Conservation (phyloP, 78 protist species). For the slime mould (Dictyostelium discoideum) region DNA sequence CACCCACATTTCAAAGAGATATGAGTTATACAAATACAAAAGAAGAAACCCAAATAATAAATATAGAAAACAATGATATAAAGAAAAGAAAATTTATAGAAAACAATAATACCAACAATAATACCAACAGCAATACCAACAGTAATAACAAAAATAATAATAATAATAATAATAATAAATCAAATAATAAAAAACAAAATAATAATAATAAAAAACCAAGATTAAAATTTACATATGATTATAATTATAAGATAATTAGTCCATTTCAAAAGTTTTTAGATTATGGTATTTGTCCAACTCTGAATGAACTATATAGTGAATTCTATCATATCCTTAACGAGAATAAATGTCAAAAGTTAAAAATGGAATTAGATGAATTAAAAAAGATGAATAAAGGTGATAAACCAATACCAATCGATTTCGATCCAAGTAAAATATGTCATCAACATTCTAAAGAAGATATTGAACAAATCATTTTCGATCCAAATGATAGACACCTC, state of each 20-base stretch:
- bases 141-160: background rate
- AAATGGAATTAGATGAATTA: background rate
- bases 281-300: background rate
- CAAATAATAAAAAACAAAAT: background rate
- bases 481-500: background rate
- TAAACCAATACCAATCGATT: background rate
- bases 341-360: background rate
- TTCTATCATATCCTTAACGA: slow-evolving; percentile 43
- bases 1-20: background rate
- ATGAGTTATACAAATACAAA: background rate
- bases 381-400: background rate
- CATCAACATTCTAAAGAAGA: slow-evolving; percentile 34
- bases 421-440: background rate
- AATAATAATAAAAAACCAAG: slow-evolving; percentile 3
- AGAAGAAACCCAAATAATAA: background rate
- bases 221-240: slow-evolving; percentile 12
- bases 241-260: slow-evolving; percentile 43
- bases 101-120: background rate
- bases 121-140: background rate
- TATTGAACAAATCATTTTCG: background rate
- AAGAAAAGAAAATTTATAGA: background rate
- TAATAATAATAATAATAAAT: background rate
- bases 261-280: slow-evolving; percentile 58
- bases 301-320: slow-evolving; percentile 50
- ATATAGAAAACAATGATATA: background rate